A percentile compares a stretch with the other conserved stretches of the same genome.
Conservation (phyloP, 2,329 filamentous ascomycete genomes). For the Escovopsis sp. region DNA sequence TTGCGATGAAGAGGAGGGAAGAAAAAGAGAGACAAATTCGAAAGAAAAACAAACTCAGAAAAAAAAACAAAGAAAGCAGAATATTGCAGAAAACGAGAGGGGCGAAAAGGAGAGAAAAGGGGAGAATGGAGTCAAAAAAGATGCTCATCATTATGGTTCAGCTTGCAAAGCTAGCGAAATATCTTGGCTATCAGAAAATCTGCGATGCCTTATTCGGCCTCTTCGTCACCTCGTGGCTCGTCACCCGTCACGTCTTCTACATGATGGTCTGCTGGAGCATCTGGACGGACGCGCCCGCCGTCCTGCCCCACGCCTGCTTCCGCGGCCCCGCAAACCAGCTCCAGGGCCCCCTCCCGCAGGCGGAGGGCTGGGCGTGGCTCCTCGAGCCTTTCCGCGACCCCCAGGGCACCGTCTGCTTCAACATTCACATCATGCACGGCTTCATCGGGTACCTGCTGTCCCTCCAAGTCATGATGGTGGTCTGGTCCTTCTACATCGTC, state of each 20-base stretch:
- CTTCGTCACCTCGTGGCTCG: constrained; percentile 76
- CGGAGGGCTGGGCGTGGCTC: constrained; percentile 44
- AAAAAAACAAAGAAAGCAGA: too few species aligned
- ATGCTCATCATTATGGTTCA: constrained; percentile 18
- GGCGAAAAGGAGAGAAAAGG: not conserved
- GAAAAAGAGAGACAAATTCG: too few species aligned
- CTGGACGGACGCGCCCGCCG: constrained; percentile 46
- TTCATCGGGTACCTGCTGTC: constrained; percentile 66
- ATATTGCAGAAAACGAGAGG: not conserved
- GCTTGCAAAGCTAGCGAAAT: constrained; percentile 89
- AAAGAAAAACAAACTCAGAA: too few species aligned
- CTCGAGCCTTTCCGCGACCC: constrained; percentile 60
- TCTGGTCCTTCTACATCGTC: constrained; percentile 85
- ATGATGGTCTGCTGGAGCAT: constrained; percentile 70
- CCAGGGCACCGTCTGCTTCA: constrained; percentile 67
- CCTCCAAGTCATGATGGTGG: constrained; percentile 64
- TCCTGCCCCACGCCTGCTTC: constrained; percentile 60
- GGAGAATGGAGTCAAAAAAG: not conserved
- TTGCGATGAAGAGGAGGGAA: too few species aligned
- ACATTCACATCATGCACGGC: constrained; percentile 54
- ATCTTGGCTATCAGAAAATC: constrained; percentile 56
- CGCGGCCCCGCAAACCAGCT: constrained; percentile 40
- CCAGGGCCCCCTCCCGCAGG: constrained; percentile 34
- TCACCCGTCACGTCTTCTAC: constrained; percentile 71
- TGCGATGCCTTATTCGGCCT: constrained; percentile 77